Evolutionary conservation across 352 stramenopile genomes (phyloP).

Genomic region (Globisporangium solare): DNA sequence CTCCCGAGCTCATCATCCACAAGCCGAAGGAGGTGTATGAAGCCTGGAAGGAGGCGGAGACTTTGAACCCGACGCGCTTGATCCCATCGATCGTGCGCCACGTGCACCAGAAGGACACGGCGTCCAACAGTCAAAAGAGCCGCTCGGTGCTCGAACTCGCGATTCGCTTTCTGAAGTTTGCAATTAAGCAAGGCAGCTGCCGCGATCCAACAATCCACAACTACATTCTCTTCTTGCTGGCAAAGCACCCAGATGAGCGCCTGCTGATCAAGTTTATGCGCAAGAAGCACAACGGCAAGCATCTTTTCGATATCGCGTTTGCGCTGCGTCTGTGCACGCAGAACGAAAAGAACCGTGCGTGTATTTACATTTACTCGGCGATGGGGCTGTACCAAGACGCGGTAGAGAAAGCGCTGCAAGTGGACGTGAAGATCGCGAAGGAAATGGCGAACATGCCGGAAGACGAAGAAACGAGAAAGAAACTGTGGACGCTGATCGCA

Average conservation of each 20-base stretch:
- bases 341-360: slow-evolving; percentile 90
- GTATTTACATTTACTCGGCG: slow-evolving; percentile 93
- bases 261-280: slow-evolving; percentile 89
- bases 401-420: slow-evolving; percentile 87
- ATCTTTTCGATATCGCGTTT: slow-evolving; percentile 91
- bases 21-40: slow-evolving; percentile 90
- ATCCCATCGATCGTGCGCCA: slow-evolving; percentile 92
- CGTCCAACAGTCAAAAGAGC: slow-evolving; percentile 44
- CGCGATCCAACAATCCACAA: slow-evolving; percentile 92
- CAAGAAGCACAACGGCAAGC: slow-evolving; percentile 83
- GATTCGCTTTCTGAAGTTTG: slow-evolving; percentile 92
- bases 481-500: slow-evolving; percentile 92
- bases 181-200: slow-evolving; percentile 85
- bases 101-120: slow-evolving; percentile 68
- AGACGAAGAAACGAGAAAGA: slow-evolving; percentile 88
- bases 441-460: slow-evolving; percentile 89
- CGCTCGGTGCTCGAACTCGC: slow-evolving; percentile 84
- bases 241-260: slow-evolving; percentile 85
- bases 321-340: slow-evolving; percentile 90
- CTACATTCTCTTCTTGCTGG: slow-evolving; percentile 88
- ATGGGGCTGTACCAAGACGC: slow-evolving; percentile 92
- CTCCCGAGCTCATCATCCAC: slow-evolving; percentile 88
- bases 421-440: slow-evolving; percentile 92
- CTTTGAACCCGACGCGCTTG: slow-evolving; percentile 87
- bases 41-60: slow-evolving; percentile 88